A percentile compares a stretch with the other conserved stretches of the same genome.
phyloP scores from a whole-genome alignment of 2,329 filamentous ascomycete species.

The Aureobasidium pullulans region DNA sequence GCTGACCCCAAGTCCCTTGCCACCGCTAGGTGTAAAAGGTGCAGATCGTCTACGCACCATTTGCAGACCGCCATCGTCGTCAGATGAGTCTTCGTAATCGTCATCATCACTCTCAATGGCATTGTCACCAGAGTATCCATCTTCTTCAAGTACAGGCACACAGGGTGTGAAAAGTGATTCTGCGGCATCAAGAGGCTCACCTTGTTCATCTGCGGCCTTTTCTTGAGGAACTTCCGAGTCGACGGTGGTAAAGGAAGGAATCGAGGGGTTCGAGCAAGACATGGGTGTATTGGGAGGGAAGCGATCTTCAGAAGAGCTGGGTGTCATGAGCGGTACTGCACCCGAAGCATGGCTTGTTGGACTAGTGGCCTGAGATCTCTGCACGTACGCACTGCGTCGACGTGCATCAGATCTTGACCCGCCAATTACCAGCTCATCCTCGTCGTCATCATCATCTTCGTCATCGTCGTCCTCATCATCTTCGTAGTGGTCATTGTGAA shows the following conservation, averaged over 20 bases:
- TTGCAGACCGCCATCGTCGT: slow-evolving; percentile 33
- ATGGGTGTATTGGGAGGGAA: slow-evolving; percentile 42
- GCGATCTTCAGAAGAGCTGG: slow-evolving; percentile 17
- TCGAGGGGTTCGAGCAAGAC: slow-evolving; percentile 44
- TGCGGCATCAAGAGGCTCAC: not conserved
- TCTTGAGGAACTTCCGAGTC: slow-evolving; percentile 25
- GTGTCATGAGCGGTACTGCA: slow-evolving; percentile 15
- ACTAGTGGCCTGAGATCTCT: slow-evolving; percentile 28
- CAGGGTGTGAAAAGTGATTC: not conserved
- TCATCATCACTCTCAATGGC: slow-evolving; percentile 34
- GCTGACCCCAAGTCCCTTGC: slow-evolving; percentile 27
- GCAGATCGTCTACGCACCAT: slow-evolving; percentile 29
- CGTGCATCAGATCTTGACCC: not conserved
- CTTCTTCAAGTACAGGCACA: slow-evolving; percentile 18
- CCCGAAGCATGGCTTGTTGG: slow-evolving; percentile 25
- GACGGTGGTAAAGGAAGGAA: slow-evolving; percentile 44
- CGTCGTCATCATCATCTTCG: not conserved
- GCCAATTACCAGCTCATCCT: not conserved
- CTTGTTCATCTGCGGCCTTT: not conserved
- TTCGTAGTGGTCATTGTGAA: slow-evolving; percentile 21
- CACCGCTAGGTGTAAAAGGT: not conserved
- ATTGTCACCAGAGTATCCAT: slow-evolving; percentile 33
- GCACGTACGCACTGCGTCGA: not conserved
- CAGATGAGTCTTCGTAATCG: slow-evolving; percentile 32
- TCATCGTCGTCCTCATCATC: not conserved